Base-by-base conservation (phyloP, 2,329 filamentous ascomycete genomes). In the Diaporthe citri region DNA sequence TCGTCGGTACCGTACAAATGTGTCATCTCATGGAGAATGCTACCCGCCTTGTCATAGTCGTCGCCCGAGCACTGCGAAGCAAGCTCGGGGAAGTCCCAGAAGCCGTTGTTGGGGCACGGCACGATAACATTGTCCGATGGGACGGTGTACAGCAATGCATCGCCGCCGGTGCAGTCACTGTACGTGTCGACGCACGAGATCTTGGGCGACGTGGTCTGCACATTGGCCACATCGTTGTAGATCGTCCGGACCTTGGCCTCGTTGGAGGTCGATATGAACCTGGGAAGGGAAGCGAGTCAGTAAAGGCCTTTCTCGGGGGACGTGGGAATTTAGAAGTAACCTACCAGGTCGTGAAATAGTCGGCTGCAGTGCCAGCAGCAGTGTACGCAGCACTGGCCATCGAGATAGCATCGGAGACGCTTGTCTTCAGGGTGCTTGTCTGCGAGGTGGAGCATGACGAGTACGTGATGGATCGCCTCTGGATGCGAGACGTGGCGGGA, bases 1-100 rank as follows among this genome's bases (percentile, higher is more conserved):
- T 76, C 75, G 13, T 31, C 25, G 1, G 75, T 76, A 20, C 75
- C 75, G 64, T 76, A 76, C 67, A 72, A 28, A 7, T 77, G 76
- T 5, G 76, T 77, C 62, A 77, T 71, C 74, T 77, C 76, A 67
- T 77, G 76, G 36, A 77, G 76, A 46, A 77, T 75, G 46, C 76
- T 77, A 67, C 74, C 76, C 4, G 74, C 76, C 34, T 67, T 75
- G 56, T 77, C 76, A 28, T 77, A 77, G 59, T 77, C 76, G 55
- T 77, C 76, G 36, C 75, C 73, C 1, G 76, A 72, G 48, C 76
- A 77, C 28, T 74, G 75, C 7, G 76, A 17, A 4, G 76, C 71
- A 28, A 74, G 70, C 76, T 77, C 71, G 31, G 74, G 71, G 60
- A 77, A 77, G 25, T 69, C 64, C 76, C 76, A 77, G 74, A 71